Conservation (phyloP, 768 basidiomycete species). For the Suillus spraguei region DNA sequence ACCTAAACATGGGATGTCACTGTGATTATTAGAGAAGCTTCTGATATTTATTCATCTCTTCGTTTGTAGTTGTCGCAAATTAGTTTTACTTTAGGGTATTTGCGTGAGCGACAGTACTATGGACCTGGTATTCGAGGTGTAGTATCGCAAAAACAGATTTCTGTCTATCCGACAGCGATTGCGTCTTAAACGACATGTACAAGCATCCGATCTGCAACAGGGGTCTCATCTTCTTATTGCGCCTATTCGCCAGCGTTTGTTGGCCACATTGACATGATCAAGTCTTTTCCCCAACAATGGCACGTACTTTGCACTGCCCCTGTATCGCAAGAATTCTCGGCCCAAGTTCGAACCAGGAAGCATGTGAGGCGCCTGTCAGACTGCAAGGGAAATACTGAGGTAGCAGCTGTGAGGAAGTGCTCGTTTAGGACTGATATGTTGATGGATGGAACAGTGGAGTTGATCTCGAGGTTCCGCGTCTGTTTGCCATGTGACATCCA, state of each 20-base stretch:
- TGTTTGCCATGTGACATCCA: too few species aligned
- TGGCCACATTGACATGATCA: conserved; percentile 65
- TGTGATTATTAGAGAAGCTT: too few species aligned
- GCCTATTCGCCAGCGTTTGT: conserved; percentile 53
- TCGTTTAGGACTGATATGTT: conserved; percentile 64
- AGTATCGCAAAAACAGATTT: neutral
- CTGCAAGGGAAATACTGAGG: conserved; percentile 37
- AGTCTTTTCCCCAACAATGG: conserved; percentile 70
- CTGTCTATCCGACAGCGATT: neutral
- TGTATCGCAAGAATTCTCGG: too few species aligned
- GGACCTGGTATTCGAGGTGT: neutral
- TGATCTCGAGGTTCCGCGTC: conserved; percentile 30
- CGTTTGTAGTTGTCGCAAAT: neutral
- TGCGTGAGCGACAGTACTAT: neutral
- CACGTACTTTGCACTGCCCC: conserved; percentile 54
- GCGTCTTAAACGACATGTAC: neutral
- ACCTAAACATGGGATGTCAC: too few species aligned
- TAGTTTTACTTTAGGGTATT: neutral
- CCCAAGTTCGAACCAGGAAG: conserved; percentile 16
- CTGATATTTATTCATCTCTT: neutral
- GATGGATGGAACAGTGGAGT: conserved; percentile 49
- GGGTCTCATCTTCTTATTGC: neutral
- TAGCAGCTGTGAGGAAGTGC: conserved; percentile 65
- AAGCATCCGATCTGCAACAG: too few species aligned
- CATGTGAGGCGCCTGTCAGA: conserved; percentile 26